These are phyloP conservation scores for Pelagomonas calceolata DNA, from an alignment of 108 stramenopile species.

Conservation along the genomic window DNA sequence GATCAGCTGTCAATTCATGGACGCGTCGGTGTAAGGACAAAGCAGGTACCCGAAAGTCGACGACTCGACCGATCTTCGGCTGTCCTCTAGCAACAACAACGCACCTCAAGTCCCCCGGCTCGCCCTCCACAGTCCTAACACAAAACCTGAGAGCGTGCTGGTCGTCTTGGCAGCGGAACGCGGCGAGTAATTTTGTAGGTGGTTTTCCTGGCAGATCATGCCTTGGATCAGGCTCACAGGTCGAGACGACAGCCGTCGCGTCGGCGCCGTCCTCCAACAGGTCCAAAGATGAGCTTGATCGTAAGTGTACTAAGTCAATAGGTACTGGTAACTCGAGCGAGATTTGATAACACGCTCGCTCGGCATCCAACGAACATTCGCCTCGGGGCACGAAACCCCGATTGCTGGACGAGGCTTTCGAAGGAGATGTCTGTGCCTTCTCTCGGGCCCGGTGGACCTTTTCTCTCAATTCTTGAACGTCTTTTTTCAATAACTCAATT, in stretches of 20 bases:
- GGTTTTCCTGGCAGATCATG: not conserved
- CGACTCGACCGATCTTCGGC: conserved; percentile 23
- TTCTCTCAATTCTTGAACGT: conserved; percentile 9
- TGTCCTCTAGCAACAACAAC: conserved; percentile 27
- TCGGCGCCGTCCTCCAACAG: conserved; percentile 15
- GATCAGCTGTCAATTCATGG: conserved; percentile 7
- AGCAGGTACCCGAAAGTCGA: conserved; percentile 27
- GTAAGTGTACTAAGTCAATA: conserved; percentile 26
- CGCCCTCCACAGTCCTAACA: conserved; percentile 26
- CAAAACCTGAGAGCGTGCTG: conserved; percentile 10
- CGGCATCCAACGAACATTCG: conserved; percentile 18
- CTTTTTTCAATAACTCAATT: conserved; percentile 6
- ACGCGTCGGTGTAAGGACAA: conserved; percentile 34
- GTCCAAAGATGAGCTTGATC: conserved; percentile 11
- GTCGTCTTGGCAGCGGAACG: conserved; percentile 26
- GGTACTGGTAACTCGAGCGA: conserved; percentile 26
- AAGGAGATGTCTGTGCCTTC: conserved; percentile 3
- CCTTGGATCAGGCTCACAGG: not conserved
- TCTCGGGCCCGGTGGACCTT: conserved; percentile 6
- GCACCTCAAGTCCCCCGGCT: conserved; percentile 27
- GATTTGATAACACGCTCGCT: conserved; percentile 21
- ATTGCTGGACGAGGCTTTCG: too few species aligned
- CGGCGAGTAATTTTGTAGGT: conserved; percentile 15
- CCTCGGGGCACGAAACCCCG: conserved; percentile 25
- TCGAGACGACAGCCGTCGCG: conserved; percentile 2